Conservation (phyloP, 2,329 filamentous ascomycete genomes). For the Teratosphaeria zuluensis region DNA sequence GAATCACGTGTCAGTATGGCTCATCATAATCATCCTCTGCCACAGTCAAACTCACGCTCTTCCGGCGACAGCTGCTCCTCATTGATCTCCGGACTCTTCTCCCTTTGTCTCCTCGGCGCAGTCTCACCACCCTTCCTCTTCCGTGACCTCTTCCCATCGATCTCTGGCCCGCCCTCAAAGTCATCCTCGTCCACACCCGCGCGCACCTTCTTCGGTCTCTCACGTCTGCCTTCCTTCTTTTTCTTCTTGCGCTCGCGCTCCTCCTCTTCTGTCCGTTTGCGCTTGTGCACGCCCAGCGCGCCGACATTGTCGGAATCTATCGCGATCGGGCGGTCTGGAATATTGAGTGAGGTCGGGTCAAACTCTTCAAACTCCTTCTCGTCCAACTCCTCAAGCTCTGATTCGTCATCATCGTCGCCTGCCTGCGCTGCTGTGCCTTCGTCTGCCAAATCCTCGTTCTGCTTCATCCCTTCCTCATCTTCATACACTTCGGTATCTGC, state of each 20-base stretch:
- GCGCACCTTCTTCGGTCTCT: conserved; percentile 45
- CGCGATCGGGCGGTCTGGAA: conserved; percentile 50
- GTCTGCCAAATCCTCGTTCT: conserved; percentile 7
- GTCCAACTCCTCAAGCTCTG: conserved; percentile 52
- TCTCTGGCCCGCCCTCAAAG: conserved; percentile 42
- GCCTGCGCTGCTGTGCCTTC: conserved; percentile 9
- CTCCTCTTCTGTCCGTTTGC: conserved; percentile 53
- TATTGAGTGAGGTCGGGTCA: conserved; percentile 50
- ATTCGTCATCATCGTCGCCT: conserved; percentile 43
- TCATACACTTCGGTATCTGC: conserved; percentile 38
- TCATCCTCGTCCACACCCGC: conserved; percentile 36
- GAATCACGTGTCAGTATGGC: conserved; percentile 5
- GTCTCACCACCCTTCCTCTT: conserved; percentile 39
- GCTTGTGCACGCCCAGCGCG: conserved; percentile 53
- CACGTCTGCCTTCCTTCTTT: conserved; percentile 34
- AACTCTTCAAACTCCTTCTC: conserved; percentile 58
- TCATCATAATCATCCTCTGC: not conserved
- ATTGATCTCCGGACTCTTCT: conserved; percentile 50
- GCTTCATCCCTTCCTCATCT: conserved; percentile 23
- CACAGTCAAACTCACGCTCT: conserved; percentile 50
- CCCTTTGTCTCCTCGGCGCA: conserved; percentile 26
- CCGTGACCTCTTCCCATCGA: conserved; percentile 44
- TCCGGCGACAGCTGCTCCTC: conserved; percentile 75
- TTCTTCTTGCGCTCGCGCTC: conserved; percentile 61
- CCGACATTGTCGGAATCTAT: conserved; percentile 55